phyloP scores from a whole-genome alignment of 2,329 filamentous ascomycete species.

The Fusarium devonianum region DNA sequence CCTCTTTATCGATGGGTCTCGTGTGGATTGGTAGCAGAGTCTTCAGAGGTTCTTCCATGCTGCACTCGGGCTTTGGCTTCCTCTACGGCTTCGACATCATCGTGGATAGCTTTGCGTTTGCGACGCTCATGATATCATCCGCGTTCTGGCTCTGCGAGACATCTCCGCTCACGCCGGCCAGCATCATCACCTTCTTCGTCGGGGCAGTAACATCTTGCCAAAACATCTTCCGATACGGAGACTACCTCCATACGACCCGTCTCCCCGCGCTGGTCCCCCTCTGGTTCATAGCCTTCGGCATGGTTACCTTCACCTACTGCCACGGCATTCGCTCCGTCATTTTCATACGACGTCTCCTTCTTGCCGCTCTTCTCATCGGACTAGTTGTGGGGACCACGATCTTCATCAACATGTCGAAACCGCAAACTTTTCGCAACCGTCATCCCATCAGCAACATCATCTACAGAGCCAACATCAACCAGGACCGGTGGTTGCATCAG shows the following conservation, averaged over 20 bases:
- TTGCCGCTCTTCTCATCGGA: slow-evolving; percentile 50
- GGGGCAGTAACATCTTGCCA: slow-evolving; percentile 49
- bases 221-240: slow-evolving; percentile 50
- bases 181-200: slow-evolving; percentile 53
- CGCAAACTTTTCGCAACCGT: slow-evolving; percentile 40
- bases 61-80: slow-evolving; percentile 49
- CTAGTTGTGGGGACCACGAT: slow-evolving; percentile 50
- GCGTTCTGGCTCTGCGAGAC: slow-evolving; percentile 57
- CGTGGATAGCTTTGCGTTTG: slow-evolving; percentile 56
- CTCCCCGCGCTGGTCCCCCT: slow-evolving; percentile 49
- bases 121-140: slow-evolving; percentile 53
- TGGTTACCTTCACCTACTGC: slow-evolving; percentile 53
- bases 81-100: slow-evolving; percentile 59
- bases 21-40: slow-evolving; percentile 48
- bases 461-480: slow-evolving; percentile 55
- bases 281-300: slow-evolving; percentile 50
- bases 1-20: slow-evolving; percentile 49
- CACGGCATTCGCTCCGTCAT: slow-evolving; percentile 54
- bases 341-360: slow-evolving; percentile 51
- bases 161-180: slow-evolving; percentile 52
- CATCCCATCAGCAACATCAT: slow-evolving; percentile 60
- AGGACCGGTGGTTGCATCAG: slow-evolving; percentile 58
- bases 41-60: slow-evolving; percentile 32
- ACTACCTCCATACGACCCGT: slow-evolving; percentile 54
- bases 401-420: slow-evolving; percentile 45